Evolutionary conservation across 768 basidiomycete genomes (phyloP).

Genomic region (Coprinopsis marcescibilis): DNA sequence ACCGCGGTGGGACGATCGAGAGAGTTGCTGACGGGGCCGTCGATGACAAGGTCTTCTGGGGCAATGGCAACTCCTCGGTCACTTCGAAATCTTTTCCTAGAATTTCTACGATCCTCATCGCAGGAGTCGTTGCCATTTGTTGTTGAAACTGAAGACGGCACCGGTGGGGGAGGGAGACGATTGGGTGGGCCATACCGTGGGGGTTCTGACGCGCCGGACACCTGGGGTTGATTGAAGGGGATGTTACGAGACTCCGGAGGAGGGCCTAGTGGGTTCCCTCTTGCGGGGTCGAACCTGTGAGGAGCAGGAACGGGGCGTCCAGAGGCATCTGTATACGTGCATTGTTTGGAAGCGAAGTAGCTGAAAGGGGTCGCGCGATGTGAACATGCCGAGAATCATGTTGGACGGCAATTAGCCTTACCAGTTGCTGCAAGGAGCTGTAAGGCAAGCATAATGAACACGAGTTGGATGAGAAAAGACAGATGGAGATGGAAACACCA

Average conservation of each 20-base stretch:
- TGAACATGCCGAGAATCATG: slow-evolving; percentile 6
- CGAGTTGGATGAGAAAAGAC: slow-evolving; percentile 9
- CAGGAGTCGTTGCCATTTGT: slow-evolving; percentile 29
- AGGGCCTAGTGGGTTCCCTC: slow-evolving; percentile 24
- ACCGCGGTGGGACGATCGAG: slow-evolving; percentile 38
- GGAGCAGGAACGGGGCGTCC: slow-evolving; percentile 79
- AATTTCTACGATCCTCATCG: slow-evolving; percentile 34
- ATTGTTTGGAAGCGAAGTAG: slow-evolving; percentile 76
- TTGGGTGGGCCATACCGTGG: slow-evolving; percentile 24
- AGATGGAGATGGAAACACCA: slow-evolving; percentile 21
- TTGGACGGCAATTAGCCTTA: slow-evolving; percentile 25
- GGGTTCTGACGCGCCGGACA: slow-evolving; percentile 19
- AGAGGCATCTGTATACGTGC: slow-evolving; percentile 74
- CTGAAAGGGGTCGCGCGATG: slow-evolving; percentile 30
- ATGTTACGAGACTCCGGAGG: slow-evolving; percentile 18
- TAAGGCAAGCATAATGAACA: slow-evolving; percentile 13
- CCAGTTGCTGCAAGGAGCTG: slow-evolving; percentile 83
- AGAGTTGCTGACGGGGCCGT: slow-evolving; percentile 30
- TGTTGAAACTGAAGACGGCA: slow-evolving; percentile 12
- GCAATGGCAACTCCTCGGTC: slow-evolving; percentile 33
- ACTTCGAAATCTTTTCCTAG: slow-evolving; percentile 47
- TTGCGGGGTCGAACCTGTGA: slow-evolving; percentile 41
- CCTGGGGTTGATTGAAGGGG: slow-evolving; percentile 12
- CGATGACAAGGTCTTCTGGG: slow-evolving; percentile 34
- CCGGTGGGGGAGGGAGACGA: slow-evolving; percentile 13